Evolutionary conservation across 2,329 filamentous ascomycete genomes (phyloP), one percentile per base, ranked within the genome.

Genomic region (Lithohypha guttulata): DNA sequence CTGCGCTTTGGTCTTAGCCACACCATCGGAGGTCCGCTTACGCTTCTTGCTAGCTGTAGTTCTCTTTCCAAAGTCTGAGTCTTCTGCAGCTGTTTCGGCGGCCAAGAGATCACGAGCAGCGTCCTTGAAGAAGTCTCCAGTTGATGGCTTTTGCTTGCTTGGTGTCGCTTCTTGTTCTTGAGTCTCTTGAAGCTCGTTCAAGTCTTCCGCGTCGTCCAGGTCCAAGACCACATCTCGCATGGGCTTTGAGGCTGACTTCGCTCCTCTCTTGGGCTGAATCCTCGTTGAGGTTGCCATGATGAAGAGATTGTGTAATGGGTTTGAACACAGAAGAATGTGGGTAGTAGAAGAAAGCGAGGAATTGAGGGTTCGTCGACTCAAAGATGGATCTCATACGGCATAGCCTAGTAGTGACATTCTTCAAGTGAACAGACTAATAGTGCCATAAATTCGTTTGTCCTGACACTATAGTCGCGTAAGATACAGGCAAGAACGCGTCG

Each of bases 41-140:
- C 19, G 21, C 8, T 20, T 31, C 6, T 11, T 33, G 23, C 34
- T 40, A 42, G 32, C 38, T 28, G 41, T 42, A n/a, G 14, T 18
- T 36, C 13, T 33, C 25, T 34, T 43, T 20, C 26, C 43, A 32
- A 21, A 36, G 11, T 42, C 46, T 13, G 46, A 38, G 13, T 35
- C 14, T 15, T 46, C 39, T 6, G 40, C 17, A 11, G 15, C 9
- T 11, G 20, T 15, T n/a, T 34, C 31, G 31, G 22, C 9, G 5
- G 20, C 31, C 10, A 14, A 19, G 31, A 20, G 17, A 34, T 34
- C 17, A n/a, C 7, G 9, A 4, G 13, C 7, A 19, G 18, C 19
- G 20, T 34, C 31, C 31, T n/a, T 34, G 31, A 34, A 20, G 31
- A 34, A 21, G 31, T 34, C 18, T 21, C 31, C 31, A 21, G 31